These are phyloP conservation scores for Skeletonema tropicum DNA, from an alignment of 108 stramenopile genomes.

Conservation along the genomic window DNA sequence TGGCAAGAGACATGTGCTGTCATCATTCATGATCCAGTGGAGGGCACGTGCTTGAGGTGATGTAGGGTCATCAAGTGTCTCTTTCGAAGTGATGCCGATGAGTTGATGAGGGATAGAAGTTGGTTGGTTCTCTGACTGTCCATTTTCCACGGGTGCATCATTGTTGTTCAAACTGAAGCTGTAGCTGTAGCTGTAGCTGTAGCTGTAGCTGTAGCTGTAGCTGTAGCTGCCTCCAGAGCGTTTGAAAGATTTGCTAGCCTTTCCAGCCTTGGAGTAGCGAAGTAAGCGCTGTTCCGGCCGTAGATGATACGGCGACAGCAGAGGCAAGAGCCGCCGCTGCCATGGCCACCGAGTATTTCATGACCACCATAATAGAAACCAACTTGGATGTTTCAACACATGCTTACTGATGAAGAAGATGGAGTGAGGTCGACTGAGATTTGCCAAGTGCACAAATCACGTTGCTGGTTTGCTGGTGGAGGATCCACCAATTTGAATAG, in stretches of 20 bases:
- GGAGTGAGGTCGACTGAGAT: too few species aligned
- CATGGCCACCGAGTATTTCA: not conserved
- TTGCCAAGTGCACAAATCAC: too few species aligned
- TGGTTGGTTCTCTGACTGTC: too few species aligned
- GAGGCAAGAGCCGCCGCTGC: not conserved
- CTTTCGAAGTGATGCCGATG: not conserved
- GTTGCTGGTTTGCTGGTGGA: too few species aligned
- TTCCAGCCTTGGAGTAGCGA: not conserved
- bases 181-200: not conserved
- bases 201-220: not conserved
- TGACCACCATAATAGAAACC: not conserved
- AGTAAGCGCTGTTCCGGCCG: not conserved
- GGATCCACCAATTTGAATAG: too few species aligned
- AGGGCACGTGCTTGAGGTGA: conserved; percentile 23
- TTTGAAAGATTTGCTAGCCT: not conserved
- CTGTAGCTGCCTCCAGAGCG: not conserved
- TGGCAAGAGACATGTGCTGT: conserved; percentile 2
- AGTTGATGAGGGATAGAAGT: not conserved
- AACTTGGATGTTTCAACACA: too few species aligned
- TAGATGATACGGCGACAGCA: not conserved
- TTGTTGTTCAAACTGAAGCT: not conserved
- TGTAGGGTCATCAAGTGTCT: conserved; percentile 4
- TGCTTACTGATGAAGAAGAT: too few species aligned
- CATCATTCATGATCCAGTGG: conserved; percentile 22
- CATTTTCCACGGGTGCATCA: too few species aligned